Base-by-base conservation (phyloP, 208 protist genomes). In the Wallacemonas rigidus region DNA sequence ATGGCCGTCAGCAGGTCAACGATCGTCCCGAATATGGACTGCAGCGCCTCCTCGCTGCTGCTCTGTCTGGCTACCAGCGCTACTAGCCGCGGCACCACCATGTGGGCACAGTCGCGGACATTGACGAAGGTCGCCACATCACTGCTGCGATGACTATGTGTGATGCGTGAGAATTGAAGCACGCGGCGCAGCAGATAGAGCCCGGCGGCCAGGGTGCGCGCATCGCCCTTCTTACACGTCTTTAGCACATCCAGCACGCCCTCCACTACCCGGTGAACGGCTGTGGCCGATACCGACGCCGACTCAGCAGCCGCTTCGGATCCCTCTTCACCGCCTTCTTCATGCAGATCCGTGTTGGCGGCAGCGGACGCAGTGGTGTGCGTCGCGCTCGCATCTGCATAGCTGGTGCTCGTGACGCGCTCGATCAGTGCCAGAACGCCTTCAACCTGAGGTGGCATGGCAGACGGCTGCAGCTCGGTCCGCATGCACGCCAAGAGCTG, bases 91-190 rank as follows among this genome's bases (percentile, higher is more conserved):
- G 89, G 91, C 41, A 89, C 44, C 38, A 94, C 80, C 36, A 88
- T 56, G 4, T 68, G 47, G 9, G 76, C 76, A 45, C 94, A 81
- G 74, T 84, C 87, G 50, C 77, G 75, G 9, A 79, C 76, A 72
- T 94, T 92, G 5, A 96, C 75, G 40, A 79, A 83, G 48, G 90
- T 84, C 1, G 72, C 83, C 12, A 94, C 83, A 1, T 83, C 82
- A 40, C 67, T 70, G 57, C 54, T 71, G 9, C 65, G 75, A 35
- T 58, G 43, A 35, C 45, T 71, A 76, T 93, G 87, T 14, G 78
- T 78, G 64, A 96, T 89, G 63, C 83, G 76, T 11, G 92, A 81
- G 75, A 89, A 96, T 45, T 83, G 78, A 15, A 96, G 80, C 1
- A 71, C 74, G 38, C 92, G 85, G 11, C 77, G 77, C 54, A 96